Conservation (phyloP, 2,329 filamentous ascomycete genomes). For the Teratosphaeria zuluensis region DNA sequence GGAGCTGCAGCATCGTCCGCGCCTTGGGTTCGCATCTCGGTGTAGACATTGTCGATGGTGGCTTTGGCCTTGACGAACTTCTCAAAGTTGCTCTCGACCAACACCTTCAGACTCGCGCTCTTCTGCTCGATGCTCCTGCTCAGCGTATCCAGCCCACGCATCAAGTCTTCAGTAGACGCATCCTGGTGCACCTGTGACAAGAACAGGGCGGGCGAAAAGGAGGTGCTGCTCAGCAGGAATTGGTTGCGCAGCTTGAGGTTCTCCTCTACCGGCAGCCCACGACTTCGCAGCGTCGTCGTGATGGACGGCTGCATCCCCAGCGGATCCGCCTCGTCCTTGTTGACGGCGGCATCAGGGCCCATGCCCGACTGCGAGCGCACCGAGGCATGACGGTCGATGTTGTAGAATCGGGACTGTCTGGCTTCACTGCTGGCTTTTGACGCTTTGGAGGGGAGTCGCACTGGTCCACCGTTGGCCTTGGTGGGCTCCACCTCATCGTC, state of each 20-base stretch:
- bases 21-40: slow-evolving; percentile 79
- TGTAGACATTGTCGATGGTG: slow-evolving; percentile 97
- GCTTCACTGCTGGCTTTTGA: slow-evolving; percentile 59
- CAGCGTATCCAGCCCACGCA: slow-evolving; percentile 74
- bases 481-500: slow-evolving; percentile 15
- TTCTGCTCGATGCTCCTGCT: slow-evolving; percentile 95
- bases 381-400: slow-evolving; percentile 66
- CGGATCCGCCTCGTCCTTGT: slow-evolving; percentile 87
- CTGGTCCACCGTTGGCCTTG: slow-evolving; percentile 1
- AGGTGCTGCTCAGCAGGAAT: slow-evolving; percentile 90
- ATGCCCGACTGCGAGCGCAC: slow-evolving; percentile 47
- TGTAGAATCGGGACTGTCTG: slow-evolving; percentile 23
- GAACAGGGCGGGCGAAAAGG: slow-evolving; percentile 86
- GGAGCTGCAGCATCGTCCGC: slow-evolving; percentile 25
- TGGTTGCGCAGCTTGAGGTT: slow-evolving; percentile 65
- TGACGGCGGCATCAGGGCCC: slow-evolving; percentile 66
- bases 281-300: slow-evolving; percentile 63
- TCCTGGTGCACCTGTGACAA: slow-evolving; percentile 83
- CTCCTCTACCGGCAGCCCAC: slow-evolving; percentile 74
- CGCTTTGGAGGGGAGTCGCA: slow-evolving; percentile 49
- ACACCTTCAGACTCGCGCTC: slow-evolving; percentile 86
- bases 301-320: slow-evolving; percentile 83
- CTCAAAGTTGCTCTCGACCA: slow-evolving; percentile 97
- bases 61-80: slow-evolving; percentile 95
- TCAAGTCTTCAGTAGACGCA: slow-evolving; percentile 70